Evolutionary conservation across 176 grass and related monocot species (phyloP), one percentile per base, ranked within the genome.

Genomic region (Rhynchospora pubera): DNA sequence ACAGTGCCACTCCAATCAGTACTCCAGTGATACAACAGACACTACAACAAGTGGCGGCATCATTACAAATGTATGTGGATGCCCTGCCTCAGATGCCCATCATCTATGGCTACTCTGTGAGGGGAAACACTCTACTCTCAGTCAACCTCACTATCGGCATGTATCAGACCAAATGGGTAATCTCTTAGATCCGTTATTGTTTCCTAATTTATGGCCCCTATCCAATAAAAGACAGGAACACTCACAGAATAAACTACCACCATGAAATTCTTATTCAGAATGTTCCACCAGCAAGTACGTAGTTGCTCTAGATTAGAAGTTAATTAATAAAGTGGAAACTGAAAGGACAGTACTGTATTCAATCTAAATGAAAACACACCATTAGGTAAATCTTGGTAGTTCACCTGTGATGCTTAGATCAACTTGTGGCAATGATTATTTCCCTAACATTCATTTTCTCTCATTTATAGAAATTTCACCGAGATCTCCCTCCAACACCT

Each of bases 81-180:
- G 13, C 79, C 30, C 84, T 88, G 28, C 86, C 89, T 10, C 86
- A 86, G 74, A 91, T 91, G 89, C 57, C 86, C 72, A 91, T 23
- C 62, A 83, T 91, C 14, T 68, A 18, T 5, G 89, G 89, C 57
- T 91, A 86, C 53, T 57, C 2, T 45, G 67, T 78, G 50, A 39
- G 62, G 12, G 50, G 73, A 1, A 75, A 57, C 46, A 68, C 62
- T 22, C 78, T 66, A 10, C 79, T 86, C 21, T 61, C 89, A 32
- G 83, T 86, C 62, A 88, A 85, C 69, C 89, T 88, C 60, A 88
- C 89, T 67, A 86, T 91, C 28, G 83, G 89, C 79, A 91, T 88
- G 86, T 91, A 82, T 39, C 59, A 88, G 5, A 91, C 84, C 75
- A 91, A 55, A 8, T 87, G 89, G 89, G 89, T 91, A 72, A 72